Percentiles rank a stretch among this genome's conserved stretches.
Conservation (phyloP, 2,329 filamentous ascomycete species). For the Stylonectria norvegica region DNA sequence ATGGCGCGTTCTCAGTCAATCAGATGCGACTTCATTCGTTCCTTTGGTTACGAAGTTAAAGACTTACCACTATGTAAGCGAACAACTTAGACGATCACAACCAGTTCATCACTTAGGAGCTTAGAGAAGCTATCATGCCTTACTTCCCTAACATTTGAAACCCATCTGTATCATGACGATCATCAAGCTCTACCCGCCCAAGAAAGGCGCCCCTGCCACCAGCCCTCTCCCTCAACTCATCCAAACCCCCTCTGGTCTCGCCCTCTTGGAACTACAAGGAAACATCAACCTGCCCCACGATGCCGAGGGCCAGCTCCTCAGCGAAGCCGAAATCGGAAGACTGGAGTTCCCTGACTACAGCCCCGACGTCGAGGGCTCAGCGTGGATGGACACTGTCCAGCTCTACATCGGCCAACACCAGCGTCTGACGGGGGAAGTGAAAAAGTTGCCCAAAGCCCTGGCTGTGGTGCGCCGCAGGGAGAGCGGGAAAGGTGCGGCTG, state of each 20-base stretch:
- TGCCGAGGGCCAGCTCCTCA: constrained; percentile 28
- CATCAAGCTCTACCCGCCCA: constrained; percentile 40
- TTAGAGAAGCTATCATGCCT: too few relatives aligned
- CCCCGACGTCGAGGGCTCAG: constrained; percentile 44
- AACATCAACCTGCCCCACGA: constrained; percentile 70
- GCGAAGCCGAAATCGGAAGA: constrained; percentile 55
- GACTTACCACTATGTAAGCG: too few relatives aligned
- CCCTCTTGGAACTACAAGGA: constrained; percentile 89
- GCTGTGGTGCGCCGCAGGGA: constrained; percentile 67
- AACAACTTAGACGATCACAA: too few relatives aligned
- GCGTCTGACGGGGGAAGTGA: constrained; percentile 83
- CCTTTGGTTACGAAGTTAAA: too few relatives aligned
- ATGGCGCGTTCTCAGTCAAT: too few relatives aligned
- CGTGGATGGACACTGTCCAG: constrained; percentile 89
- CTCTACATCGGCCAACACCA: constrained; percentile 88
- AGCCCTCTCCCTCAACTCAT: constrained; percentile 75
- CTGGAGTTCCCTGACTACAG: constrained; percentile 76
- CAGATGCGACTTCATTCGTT: too few relatives aligned
- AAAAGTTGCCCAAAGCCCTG: constrained; percentile 75
- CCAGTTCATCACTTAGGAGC: too few relatives aligned
- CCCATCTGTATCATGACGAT: too few relatives aligned
- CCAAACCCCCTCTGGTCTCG: constrained; percentile 84
- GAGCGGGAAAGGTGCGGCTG: constrained; percentile 42
- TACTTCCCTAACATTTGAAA: too few relatives aligned
- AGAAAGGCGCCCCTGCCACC: constrained; percentile 19